A percentile compares a stretch with the other conserved stretches of the same genome.
Evolutionary conservation across 192 early-diverging fungal species (phyloP).

Genomic region (Coemansia sp.): DNA sequence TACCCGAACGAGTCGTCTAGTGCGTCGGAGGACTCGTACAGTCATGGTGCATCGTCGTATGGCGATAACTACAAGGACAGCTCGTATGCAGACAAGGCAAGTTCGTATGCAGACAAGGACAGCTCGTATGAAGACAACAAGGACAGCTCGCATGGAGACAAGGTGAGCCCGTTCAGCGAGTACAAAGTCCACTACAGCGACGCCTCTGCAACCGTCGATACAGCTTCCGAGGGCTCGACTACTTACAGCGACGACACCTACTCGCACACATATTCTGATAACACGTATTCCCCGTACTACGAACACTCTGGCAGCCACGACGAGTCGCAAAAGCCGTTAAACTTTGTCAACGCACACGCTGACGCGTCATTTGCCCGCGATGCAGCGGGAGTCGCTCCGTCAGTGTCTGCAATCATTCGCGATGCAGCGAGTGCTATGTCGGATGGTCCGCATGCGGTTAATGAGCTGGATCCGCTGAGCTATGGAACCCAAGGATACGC

Average conservation of each 20-base stretch:
- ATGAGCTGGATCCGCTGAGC: constrained; percentile 53
- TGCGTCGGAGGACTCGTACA: constrained; percentile 4
- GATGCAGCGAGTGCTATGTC: constrained; percentile 21
- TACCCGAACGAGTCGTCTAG: constrained; percentile 21
- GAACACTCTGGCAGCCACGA: constrained; percentile 4
- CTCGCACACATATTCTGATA: constrained; percentile 18
- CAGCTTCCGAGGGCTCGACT: constrained; percentile 17
- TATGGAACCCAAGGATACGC: constrained; percentile 40
- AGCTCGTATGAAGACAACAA: constrained; percentile 5
- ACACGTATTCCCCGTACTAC: constrained; percentile 7
- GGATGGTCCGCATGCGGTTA: constrained; percentile 29
- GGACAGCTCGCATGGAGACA: constrained; percentile 9
- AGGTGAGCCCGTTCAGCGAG: neutral
- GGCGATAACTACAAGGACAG: constrained; percentile 9
- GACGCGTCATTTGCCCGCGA: constrained; percentile 40
- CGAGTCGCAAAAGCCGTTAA: constrained; percentile 25
- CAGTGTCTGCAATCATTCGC: constrained; percentile 18
- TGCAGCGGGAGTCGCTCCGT: constrained; percentile 17
- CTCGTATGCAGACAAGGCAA: constrained; percentile 2
- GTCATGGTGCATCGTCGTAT: constrained; percentile 4
- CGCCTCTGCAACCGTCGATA: constrained; percentile 24
- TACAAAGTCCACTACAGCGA: constrained; percentile 34
- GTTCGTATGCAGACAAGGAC: constrained; percentile 12
- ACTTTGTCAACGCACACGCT: constrained; percentile 43
- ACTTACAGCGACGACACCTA: constrained; percentile 16